Percentiles rank a stretch among this genome's conserved stretches.
Conservation (phyloP, 163 green algal genomes). For the Scenedesmus sp. region DNA sequence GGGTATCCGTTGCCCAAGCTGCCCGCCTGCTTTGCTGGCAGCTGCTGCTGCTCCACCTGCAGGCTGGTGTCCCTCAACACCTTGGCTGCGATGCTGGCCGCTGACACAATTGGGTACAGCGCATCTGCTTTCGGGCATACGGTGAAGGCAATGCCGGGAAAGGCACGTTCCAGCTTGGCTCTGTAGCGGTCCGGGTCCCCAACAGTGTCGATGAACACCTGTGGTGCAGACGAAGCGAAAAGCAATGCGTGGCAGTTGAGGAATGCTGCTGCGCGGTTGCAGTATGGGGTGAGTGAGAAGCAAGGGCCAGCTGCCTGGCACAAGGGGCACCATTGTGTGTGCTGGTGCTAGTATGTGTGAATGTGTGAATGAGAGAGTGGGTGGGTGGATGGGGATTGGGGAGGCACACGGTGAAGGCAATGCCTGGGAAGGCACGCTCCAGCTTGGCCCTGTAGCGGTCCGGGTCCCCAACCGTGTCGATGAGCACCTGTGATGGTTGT, state of each 20-base stretch:
- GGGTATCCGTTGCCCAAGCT: constrained; percentile 27
- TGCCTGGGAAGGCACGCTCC: constrained; percentile 74
- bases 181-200: constrained; percentile 84
- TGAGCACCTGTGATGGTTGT: constrained; percentile 75
- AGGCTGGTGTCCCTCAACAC: constrained; percentile 69
- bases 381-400: neutral
- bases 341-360: neutral
- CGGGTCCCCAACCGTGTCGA: constrained; percentile 94
- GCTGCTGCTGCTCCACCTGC: constrained; percentile 15
- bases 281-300: too few species aligned
- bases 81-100: constrained; percentile 96
- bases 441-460: constrained; percentile 75
- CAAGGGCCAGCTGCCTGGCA: too few species aligned
- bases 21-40: neutral
- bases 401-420: constrained; percentile 87
- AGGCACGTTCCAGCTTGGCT: constrained; percentile 71
- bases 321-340: too few species aligned
- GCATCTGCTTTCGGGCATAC: constrained; percentile 95
- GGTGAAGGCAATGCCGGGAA: constrained; percentile 87
- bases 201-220: constrained; percentile 96
- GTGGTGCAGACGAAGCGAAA: neutral
- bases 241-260: neutral
- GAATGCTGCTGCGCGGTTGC: neutral
- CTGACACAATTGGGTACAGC: constrained; percentile 93
- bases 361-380: neutral